These are phyloP conservation scores for Dendrostoma leiphaemia DNA, from an alignment of 2,329 filamentous ascomycete genomes.

Conservation along the genomic window DNA sequence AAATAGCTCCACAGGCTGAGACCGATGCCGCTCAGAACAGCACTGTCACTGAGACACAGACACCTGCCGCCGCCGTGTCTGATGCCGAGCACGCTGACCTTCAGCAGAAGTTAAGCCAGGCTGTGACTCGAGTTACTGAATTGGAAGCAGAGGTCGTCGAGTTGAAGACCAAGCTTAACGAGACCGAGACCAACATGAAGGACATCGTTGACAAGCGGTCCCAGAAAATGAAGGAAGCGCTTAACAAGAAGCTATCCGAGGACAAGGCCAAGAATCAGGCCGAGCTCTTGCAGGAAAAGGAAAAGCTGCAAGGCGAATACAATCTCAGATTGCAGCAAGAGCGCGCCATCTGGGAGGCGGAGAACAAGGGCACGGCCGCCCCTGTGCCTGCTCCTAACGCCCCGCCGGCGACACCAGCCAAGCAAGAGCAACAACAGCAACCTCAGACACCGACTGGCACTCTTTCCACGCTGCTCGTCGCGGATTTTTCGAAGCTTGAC, in stretches of 20 bases:
- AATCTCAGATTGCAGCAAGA: conserved; percentile 59
- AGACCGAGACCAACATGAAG: conserved; percentile 62
- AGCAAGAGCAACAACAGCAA: conserved; percentile 28
- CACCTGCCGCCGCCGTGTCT: conserved; percentile 35
- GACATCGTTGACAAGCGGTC: conserved; percentile 62
- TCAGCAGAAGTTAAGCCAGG: conserved; percentile 59
- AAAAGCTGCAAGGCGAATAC: conserved; percentile 46
- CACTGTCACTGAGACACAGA: conserved; percentile 19
- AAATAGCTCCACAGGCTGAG: conserved; percentile 22
- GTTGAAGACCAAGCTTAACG: conserved; percentile 61
- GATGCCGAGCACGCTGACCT: conserved; percentile 60
- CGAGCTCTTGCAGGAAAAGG: conserved; percentile 50
- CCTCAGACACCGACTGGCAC: conserved; percentile 34
- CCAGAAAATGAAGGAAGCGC: conserved; percentile 65
- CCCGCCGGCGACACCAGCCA: conserved; percentile 37
- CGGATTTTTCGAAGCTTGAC: conserved; percentile 46
- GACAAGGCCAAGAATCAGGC: conserved; percentile 53
- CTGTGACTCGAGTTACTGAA: conserved; percentile 62
- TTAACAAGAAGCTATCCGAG: conserved; percentile 71
- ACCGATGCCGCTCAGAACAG: conserved; percentile 28
- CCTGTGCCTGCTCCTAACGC: conserved; percentile 1
- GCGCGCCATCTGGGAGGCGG: conserved; percentile 59
- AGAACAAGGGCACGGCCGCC: conserved; percentile 35
- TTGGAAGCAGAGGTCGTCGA: conserved; percentile 64
- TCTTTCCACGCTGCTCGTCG: conserved; percentile 29